phyloP scores from a whole-genome alignment of 148 eudicot species.

The Fallopia convolvulus region DNA sequence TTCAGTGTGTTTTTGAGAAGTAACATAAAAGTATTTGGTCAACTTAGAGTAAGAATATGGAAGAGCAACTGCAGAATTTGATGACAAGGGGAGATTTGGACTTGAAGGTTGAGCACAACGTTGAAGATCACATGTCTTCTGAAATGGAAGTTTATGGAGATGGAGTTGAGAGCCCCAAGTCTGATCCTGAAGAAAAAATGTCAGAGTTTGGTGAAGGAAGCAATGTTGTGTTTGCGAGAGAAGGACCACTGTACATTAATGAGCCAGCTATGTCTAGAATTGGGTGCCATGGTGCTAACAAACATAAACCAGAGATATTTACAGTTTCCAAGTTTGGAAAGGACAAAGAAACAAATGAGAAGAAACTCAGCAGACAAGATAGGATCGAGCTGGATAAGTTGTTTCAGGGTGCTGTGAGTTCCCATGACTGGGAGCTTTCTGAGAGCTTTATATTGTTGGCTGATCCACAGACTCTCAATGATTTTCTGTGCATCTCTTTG shows the following conservation, averaged over 20 bases:
- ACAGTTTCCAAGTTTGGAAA: conserved; percentile 31
- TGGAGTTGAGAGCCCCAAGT: conserved; percentile 22
- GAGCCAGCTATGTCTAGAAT: conserved; percentile 22
- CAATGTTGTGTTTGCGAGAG: conserved; percentile 72
- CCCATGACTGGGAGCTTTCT: conserved; percentile 76
- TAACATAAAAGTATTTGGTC: neutral
- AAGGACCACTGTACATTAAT: conserved; percentile 47
- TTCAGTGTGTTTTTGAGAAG: neutral
- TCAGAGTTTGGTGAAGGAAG: conserved; percentile 61
- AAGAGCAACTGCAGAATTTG: conserved; percentile 24
- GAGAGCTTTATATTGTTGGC: conserved; percentile 69
- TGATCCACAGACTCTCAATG: conserved; percentile 76
- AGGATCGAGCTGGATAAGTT: conserved; percentile 66
- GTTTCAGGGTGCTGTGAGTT: conserved; percentile 76
- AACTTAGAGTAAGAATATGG: conserved; percentile 15
- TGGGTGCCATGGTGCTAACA: conserved; percentile 44
- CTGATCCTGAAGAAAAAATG: conserved; percentile 27
- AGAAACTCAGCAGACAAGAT: conserved; percentile 78
- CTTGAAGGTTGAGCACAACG: conserved; percentile 23
- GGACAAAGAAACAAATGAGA: conserved; percentile 34
- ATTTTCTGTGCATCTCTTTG: conserved; percentile 83
- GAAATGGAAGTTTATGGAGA: conserved; percentile 64
- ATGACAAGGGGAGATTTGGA: conserved; percentile 19
- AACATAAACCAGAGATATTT: conserved; percentile 40
- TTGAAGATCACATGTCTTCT: conserved; percentile 31